Evolutionary conservation across 306 rosid species (phyloP).

Genomic region (Cajanus cajan): DNA sequence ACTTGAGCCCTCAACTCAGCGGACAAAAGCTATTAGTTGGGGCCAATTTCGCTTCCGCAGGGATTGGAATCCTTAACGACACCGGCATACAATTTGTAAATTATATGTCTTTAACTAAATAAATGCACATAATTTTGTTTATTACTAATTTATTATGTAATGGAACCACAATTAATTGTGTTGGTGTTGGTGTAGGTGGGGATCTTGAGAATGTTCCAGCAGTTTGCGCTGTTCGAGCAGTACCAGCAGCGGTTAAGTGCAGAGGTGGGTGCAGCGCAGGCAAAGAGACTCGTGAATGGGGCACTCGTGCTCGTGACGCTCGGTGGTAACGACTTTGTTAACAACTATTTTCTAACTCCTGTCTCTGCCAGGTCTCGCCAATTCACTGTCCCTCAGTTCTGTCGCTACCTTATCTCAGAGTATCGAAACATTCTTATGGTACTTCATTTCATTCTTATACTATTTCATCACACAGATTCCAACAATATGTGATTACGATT

Average conservation of each 20-base stretch:
- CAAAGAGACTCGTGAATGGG: slow-evolving; percentile 37
- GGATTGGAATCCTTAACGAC: slow-evolving; percentile 69
- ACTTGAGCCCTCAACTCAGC: slow-evolving; percentile 44
- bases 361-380: slow-evolving; percentile 50
- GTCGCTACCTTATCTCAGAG: slow-evolving; percentile 48
- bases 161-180: too few species aligned
- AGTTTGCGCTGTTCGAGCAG: slow-evolving; percentile 39
- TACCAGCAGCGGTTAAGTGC: slow-evolving; percentile 48
- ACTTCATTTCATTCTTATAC: background rate
- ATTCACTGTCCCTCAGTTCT: slow-evolving; percentile 49
- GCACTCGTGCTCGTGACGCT: slow-evolving; percentile 54
- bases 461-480: too few species aligned
- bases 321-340: slow-evolving; percentile 71
- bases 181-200: slow-evolving; percentile 19
- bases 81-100: slow-evolving; percentile 62
- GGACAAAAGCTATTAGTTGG: slow-evolving; percentile 55
- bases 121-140: too few species aligned
- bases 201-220: slow-evolving; percentile 52
- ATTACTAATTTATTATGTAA: too few species aligned
- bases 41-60: slow-evolving; percentile 77
- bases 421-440: slow-evolving; percentile 52
- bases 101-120: too few species aligned
- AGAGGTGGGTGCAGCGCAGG: slow-evolving; percentile 39
- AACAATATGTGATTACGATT: too few species aligned
- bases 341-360: slow-evolving; percentile 59